These are phyloP conservation scores for Hamamelis virginiana DNA, from an alignment of 164 flowering plant genomes.

Conservation along the genomic window DNA sequence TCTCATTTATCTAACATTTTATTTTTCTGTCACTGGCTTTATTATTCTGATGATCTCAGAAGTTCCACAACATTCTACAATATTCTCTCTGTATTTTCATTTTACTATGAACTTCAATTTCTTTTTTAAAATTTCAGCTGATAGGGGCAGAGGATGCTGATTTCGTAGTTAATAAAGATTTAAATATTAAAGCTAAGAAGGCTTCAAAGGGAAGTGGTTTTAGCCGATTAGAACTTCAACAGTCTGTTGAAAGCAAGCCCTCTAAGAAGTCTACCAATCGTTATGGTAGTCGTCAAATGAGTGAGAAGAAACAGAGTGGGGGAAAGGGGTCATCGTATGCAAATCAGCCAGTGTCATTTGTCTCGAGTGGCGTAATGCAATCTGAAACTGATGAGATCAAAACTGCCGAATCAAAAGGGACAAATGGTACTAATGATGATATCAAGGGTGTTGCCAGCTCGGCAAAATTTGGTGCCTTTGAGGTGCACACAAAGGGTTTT, in stretches of 20 bases:
- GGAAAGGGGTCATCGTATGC: slow-evolving; percentile 35
- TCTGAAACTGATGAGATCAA: slow-evolving; percentile 38
- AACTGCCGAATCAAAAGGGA: slow-evolving; percentile 14
- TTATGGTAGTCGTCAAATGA: slow-evolving; percentile 18
- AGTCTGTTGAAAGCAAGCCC: slow-evolving; percentile 25
- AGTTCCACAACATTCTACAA: too few relatives aligned
- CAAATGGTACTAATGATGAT: slow-evolving; percentile 10
- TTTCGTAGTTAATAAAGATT: slow-evolving; percentile 39
- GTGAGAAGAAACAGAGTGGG: slow-evolving; percentile 31
- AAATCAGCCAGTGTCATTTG: slow-evolving; percentile 73
- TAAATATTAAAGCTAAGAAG: slow-evolving; percentile 24
- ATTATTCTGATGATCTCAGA: too few relatives aligned
- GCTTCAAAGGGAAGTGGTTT: slow-evolving; percentile 20
- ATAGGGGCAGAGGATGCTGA: slow-evolving; percentile 60
- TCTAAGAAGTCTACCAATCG: slow-evolving; percentile 24
- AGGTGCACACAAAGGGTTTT: slow-evolving; percentile 90
- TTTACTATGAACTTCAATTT: too few relatives aligned
- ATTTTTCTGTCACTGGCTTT: too few relatives aligned
- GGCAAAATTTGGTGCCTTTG: slow-evolving; percentile 59
- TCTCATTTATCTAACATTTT: too few relatives aligned
- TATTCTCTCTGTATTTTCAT: too few relatives aligned
- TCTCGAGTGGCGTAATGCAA: slow-evolving; percentile 69
- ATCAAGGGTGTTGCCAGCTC: slow-evolving; percentile 23
- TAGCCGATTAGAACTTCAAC: slow-evolving; percentile 16
- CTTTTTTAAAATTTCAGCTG: slow-evolving; percentile 45